These are phyloP conservation scores for Skeletonema tropicum DNA, from an alignment of 108 stramenopile species.

Conservation along the genomic window DNA sequence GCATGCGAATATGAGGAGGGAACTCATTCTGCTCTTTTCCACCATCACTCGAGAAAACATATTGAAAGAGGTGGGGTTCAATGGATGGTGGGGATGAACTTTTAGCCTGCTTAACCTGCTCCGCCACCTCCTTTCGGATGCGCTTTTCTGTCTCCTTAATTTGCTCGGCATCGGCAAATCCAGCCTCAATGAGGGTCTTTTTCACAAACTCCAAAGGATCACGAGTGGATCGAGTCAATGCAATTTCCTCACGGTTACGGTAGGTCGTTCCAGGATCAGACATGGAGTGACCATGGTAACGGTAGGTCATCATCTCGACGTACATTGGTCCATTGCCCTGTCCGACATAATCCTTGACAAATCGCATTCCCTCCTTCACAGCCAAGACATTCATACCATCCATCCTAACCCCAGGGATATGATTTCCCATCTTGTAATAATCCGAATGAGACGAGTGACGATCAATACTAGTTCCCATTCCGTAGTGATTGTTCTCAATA, in stretches of 20 bases:
- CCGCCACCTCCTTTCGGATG: slow-evolving; percentile 93
- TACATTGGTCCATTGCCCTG: slow-evolving; percentile 98
- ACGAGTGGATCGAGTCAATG: slow-evolving; percentile 92
- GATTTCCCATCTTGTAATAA: slow-evolving; percentile 99
- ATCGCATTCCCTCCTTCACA: slow-evolving; percentile 95
- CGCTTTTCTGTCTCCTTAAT: slow-evolving; percentile 97
- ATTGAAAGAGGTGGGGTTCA: slow-evolving; percentile 56
- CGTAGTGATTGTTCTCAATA: slow-evolving; percentile 99
- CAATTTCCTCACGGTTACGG: slow-evolving; percentile 99
- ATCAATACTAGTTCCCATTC: slow-evolving; percentile 99
- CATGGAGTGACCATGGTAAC: slow-evolving; percentile 99
- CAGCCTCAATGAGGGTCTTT: slow-evolving; percentile 90
- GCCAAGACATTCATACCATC: slow-evolving; percentile 99
- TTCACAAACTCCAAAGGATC: slow-evolving; percentile 99
- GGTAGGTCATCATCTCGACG: slow-evolving; percentile 98
- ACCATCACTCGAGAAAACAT: slow-evolving; percentile 68
- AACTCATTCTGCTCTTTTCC: slow-evolving; percentile 63
- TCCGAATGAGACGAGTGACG: slow-evolving; percentile 93
- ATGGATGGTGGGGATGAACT: slow-evolving; percentile 58
- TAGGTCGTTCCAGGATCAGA: slow-evolving; percentile 99
- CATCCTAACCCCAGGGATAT: slow-evolving; percentile 96
- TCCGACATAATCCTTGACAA: slow-evolving; percentile 94
- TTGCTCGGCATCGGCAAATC: slow-evolving; percentile 89
- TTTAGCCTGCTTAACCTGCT: slow-evolving; percentile 89
- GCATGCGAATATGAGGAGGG: slow-evolving; percentile 88